Conservation (phyloP, 73 alveolate species). For the Paramecium tetraurelia region DNA sequence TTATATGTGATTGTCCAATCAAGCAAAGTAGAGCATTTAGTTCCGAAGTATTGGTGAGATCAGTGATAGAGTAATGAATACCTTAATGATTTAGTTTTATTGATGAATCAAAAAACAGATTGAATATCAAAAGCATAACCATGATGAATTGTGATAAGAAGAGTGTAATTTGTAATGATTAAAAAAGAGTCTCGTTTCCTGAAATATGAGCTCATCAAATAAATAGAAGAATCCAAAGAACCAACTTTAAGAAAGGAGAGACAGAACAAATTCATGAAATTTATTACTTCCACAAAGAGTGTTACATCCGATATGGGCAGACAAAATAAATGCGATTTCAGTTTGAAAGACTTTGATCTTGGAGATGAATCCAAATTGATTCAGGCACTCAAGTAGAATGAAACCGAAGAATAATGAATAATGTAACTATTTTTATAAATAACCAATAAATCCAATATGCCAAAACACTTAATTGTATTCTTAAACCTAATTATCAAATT, state of each 20-base stretch:
- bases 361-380: conserved; percentile 32
- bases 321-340: not conserved
- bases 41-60: conserved; percentile 35
- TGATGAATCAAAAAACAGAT: conserved; percentile 12
- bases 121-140: conserved; percentile 9
- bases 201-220: conserved; percentile 29
- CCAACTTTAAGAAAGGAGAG: conserved; percentile 24
- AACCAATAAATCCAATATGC: not conserved
- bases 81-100: not conserved
- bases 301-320: conserved; percentile 31
- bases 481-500: not conserved
- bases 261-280: conserved; percentile 21
- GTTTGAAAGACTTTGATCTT: conserved; percentile 13
- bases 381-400: not conserved
- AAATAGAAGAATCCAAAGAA: conserved; percentile 18
- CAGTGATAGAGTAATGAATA: conserved; percentile 12
- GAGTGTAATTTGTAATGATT: not conserved
- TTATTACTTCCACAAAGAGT: conserved; percentile 35
- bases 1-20: conserved; percentile 11
- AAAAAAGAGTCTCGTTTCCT: conserved; percentile 36
- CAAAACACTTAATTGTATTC: not conserved
- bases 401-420: not conserved
- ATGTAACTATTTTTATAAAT: not conserved
- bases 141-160: conserved; percentile 19
- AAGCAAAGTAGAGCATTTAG: not conserved